phyloP scores from a whole-genome alignment of 2,329 filamentous ascomycete genomes.

The Sporothrix mexicana region DNA sequence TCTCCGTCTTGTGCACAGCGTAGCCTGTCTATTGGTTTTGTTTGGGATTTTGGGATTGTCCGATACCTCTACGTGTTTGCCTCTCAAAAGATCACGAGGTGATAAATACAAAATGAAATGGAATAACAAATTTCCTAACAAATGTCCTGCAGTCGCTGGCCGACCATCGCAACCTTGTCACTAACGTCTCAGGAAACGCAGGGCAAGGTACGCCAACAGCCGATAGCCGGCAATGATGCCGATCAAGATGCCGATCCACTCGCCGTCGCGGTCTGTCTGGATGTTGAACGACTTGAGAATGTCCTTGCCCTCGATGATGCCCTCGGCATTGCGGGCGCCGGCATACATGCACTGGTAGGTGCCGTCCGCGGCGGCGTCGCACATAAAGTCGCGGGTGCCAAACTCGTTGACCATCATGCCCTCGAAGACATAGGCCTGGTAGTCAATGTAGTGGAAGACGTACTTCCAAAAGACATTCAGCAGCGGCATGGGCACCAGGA shows the following conservation, averaged over 20 bases:
- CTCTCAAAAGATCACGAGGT: no score
- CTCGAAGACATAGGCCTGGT: conserved; percentile 84
- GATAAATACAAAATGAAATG: neutral
- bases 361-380: conserved; percentile 44
- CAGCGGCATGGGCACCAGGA: conserved; percentile 73
- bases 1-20: neutral
- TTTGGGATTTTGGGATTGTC: neutral
- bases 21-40: neutral
- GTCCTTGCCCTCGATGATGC: conserved; percentile 71
- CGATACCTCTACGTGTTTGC: neutral
- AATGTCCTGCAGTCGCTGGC: neutral
- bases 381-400: conserved; percentile 65
- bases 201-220: conserved; percentile 30
- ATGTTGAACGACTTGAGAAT: conserved; percentile 76
- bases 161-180: neutral
- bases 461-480: conserved; percentile 87
- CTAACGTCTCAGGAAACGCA: conserved; percentile 22
- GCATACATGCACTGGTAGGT: conserved; percentile 73
- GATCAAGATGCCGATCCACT: conserved; percentile 78
- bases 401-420: conserved; percentile 96
- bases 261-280: conserved; percentile 63
- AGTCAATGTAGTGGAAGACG: conserved; percentile 87
- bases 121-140: no score
- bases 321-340: conserved; percentile 65
- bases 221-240: conserved; percentile 77